Evolutionary conservation across 805 yeast genomes (phyloP), one percentile per base, ranked within the genome.

Genomic region (Ogataea trehaloabstinens): DNA sequence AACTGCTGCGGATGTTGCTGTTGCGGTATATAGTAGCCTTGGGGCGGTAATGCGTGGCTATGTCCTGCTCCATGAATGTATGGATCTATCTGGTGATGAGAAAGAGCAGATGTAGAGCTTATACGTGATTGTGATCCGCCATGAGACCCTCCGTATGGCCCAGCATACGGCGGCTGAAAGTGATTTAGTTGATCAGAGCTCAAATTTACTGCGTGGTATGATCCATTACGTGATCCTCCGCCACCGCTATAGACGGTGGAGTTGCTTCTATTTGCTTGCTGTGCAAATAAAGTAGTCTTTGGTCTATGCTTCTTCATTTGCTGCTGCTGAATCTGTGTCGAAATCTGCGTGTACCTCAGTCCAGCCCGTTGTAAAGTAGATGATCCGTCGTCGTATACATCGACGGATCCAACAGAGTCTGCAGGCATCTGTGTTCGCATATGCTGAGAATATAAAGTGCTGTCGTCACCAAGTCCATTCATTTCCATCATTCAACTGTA

Each of bases 301-400:
- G 52, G 53, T 32, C 56, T 46, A 24, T 46, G 44, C 32, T 55
- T 60, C 41, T 52, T 57, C 39, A 52, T 53, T 31, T 48, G 53
- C 27, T 54, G 49, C 11, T 37, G 45, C 24, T 53, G 51, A 10
- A 60, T 38, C 28, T 53, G 62, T 6, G 55, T 41, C 4, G 56
- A 41, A 13, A 59, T 36, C 35, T 51, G 49, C 1, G 66, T 58
- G 29, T 57, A 58, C 28, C 66, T 49, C 5, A 62, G 42, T 1
- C 67, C 67, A 2, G 59, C 61, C 22, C 56, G 46, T 19, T 55
- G 51, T 7, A 52, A 45, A 2, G 60, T 41, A 2, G 64, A 52
- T 4, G 39, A 36, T 19, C 53, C 48, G 38, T 61, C 65, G 34
- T 56, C 64, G 41, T 57, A 59, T 3, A 40, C 38, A 37, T 56